Base-by-base conservation (phyloP, 768 basidiomycete species). In the Candolleomyces aberdarensis region DNA sequence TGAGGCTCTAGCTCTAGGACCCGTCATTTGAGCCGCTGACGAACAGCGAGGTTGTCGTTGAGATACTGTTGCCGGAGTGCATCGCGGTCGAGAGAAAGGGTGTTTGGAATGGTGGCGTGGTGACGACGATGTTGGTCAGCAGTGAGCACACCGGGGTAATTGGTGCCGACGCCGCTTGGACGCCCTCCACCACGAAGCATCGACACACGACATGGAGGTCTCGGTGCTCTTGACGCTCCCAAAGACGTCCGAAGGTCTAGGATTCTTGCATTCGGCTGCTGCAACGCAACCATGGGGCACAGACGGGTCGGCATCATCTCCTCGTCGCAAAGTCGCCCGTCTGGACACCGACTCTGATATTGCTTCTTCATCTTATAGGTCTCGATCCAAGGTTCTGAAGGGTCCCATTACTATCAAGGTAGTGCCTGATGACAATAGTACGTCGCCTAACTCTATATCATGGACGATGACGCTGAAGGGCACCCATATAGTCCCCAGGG, bases 301-400 rank as follows among this genome's bases (percentile, higher is more conserved):
- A 61, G 76, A 79, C 60, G 80, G 79, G 74, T 80, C 77, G 69
- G 82, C 76, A 70, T 36, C 36, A 36, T 83, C 83, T 73, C 84
- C 81, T 76, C 83, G 83, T 64, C 82, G 80, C 73, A 91, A 92
- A 78, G 83, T 83, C 60, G 80, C 86, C 63, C 86, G 88, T 63
- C 76, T 88, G 73, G 82, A 81, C 63, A 75, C 76, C 66, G 86
- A 88, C 78, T 84, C 82, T 73, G 88, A 90, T 75, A 81, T 86
- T 66, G 82, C 82, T 65, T 84, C 86, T 71, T 83, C 54, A 15
- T 56, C 86, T 66, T 85, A 80, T 72, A 84, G 89, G 69, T 79
- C 78, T 44, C 75, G 71, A 65, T 66, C 76, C 65, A 69, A 71
- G 7, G 13, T 48, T 19, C 67, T 13, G 22, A 50, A 54, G 44